These are phyloP conservation scores for Volvariella surrecta DNA, from an alignment of 1,284 basidiomycete species.

Conservation along the genomic window DNA sequence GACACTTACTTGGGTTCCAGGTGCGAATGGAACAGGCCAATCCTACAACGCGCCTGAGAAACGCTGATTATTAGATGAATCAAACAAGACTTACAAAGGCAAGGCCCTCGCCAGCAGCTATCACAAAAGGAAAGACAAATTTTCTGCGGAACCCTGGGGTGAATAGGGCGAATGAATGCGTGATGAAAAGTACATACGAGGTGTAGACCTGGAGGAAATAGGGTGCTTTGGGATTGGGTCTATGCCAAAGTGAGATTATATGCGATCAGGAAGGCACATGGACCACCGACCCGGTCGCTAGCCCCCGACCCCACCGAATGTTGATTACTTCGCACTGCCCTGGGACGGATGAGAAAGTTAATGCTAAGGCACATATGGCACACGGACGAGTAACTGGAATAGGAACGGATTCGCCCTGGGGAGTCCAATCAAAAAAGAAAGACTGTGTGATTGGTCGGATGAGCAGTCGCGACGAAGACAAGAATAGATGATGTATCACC, in stretches of 20 bases:
- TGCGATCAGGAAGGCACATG: background rate
- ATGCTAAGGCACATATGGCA: background rate
- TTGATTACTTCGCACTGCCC: conserved; percentile 50
- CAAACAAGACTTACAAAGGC: conserved; percentile 33
- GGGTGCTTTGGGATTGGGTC: conserved; percentile 46
- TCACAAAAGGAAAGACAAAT: conserved; percentile 42
- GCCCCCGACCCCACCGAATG: conserved; percentile 37
- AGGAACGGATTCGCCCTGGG: conserved; percentile 29
- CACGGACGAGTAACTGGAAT: conserved; percentile 38
- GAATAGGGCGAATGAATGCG: background rate
- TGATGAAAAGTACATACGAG: conserved; percentile 31
- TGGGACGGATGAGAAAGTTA: conserved; percentile 13
- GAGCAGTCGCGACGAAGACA: background rate
- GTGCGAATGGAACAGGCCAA: conserved; percentile 48
- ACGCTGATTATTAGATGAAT: background rate
- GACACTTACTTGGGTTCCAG: conserved; percentile 38
- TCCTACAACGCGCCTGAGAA: conserved; percentile 29
- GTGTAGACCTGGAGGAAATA: conserved; percentile 56
- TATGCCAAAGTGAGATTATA: conserved; percentile 13
- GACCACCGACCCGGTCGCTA: conserved; percentile 35
- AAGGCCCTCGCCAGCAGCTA: conserved; percentile 36
- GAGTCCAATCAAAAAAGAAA: conserved; percentile 45
- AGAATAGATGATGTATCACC: conserved; percentile 9
- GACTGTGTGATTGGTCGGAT: conserved; percentile 24
- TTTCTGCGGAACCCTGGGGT: conserved; percentile 25